Percentiles rank a stretch among this genome's conserved stretches.
Evolutionary conservation across 495 filamentous ascomycete species (phyloP).

Genomic region (Articulospora tetracladia): DNA sequence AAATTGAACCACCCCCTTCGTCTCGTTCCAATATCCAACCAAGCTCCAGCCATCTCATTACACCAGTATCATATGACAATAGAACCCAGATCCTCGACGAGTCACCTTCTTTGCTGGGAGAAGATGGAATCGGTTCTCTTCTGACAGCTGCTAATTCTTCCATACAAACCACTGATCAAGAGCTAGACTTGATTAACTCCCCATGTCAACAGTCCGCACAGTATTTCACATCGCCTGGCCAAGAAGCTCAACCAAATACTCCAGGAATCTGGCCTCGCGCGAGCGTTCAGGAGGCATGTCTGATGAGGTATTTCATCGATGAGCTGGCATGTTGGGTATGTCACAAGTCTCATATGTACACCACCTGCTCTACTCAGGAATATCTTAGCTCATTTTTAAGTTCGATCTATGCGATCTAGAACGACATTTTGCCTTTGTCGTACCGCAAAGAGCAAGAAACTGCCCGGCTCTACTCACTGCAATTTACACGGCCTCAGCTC

Average conservation of each 20-base stretch:
- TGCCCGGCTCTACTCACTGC: slow-evolving; percentile 31
- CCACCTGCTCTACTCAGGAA: background rate
- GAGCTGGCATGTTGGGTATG: slow-evolving; percentile 27
- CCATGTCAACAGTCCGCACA: too few species aligned
- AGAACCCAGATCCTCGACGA: too few species aligned
- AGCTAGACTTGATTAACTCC: too few species aligned
- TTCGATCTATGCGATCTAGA: slow-evolving; percentile 19
- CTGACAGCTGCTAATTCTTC: slow-evolving; percentile 11
- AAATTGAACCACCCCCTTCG: too few species aligned
- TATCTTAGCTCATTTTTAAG: background rate
- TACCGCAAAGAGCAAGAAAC: slow-evolving; percentile 28
- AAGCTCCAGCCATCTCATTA: too few species aligned
- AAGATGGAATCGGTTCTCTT: slow-evolving; percentile 9
- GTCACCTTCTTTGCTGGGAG: background rate
- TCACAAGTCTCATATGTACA: background rate
- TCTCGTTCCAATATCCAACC: too few species aligned
- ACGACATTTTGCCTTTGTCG: slow-evolving; percentile 27
- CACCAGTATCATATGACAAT: too few species aligned
- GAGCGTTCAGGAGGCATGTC: slow-evolving; percentile 23
- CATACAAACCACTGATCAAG: background rate
- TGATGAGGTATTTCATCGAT: slow-evolving; percentile 30
- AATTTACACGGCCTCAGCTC: slow-evolving; percentile 28
- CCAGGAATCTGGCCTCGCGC: background rate
- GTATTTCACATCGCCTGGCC: too few species aligned
- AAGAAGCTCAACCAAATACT: background rate